phyloP scores from a whole-genome alignment of 2,329 filamentous ascomycete genomes.

The Botrytis byssoidea region DNA sequence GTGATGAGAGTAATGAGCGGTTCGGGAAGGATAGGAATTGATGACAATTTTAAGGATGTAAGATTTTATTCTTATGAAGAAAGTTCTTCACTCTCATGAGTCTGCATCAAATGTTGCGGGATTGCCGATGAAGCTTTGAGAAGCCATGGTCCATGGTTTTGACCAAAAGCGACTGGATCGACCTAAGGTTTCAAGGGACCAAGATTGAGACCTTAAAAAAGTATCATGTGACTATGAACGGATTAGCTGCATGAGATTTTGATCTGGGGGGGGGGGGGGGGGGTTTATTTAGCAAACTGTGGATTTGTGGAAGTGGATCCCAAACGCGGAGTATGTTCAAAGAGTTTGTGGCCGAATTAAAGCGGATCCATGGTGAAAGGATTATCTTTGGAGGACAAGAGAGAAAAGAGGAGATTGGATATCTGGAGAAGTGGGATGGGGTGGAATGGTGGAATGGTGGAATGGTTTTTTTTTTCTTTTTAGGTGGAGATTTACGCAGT shows the following conservation, averaged over 20 bases:
- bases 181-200: background rate
- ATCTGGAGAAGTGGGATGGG: constrained; percentile 13
- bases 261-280: background rate
- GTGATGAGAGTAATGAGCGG: background rate
- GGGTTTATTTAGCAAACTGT: background rate
- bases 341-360: background rate
- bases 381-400: background rate
- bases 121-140: background rate
- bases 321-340: constrained; percentile 4
- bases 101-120: background rate
- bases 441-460: background rate
- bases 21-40: background rate
- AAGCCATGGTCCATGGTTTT: background rate
- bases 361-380: background rate
- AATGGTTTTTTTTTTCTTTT: background rate
- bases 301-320: background rate
- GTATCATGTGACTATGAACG: background rate
- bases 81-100: background rate
- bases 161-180: background rate
- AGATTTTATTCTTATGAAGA: background rate
- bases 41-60: constrained; percentile 2
- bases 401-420: constrained; percentile 1
- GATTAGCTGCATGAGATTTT: background rate
- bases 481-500: background rate
- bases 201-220: background rate